phyloP scores from a whole-genome alignment of 257 asterid species.

The Penstemon eatonii region DNA sequence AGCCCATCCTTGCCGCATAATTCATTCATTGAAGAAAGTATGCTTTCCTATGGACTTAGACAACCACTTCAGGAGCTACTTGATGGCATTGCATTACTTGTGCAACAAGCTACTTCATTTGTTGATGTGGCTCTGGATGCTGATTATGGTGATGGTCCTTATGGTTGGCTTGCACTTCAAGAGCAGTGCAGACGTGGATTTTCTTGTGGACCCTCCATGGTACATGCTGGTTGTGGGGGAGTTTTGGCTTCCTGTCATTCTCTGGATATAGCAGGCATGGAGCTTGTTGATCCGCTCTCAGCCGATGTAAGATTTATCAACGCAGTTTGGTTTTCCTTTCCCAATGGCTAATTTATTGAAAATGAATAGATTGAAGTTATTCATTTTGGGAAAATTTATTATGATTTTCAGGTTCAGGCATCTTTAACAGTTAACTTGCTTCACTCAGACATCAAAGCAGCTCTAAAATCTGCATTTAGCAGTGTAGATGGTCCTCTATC shows the following conservation, averaged over 20 bases:
- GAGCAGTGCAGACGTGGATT: constrained; percentile 98
- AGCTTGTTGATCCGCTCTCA: constrained; percentile 95
- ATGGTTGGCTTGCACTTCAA: constrained; percentile 96
- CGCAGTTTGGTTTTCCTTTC: constrained; percentile 22
- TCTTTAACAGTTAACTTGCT: constrained; percentile 79
- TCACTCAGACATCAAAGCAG: constrained; percentile 91
- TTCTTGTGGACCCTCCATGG: constrained; percentile 98
- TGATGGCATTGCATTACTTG: constrained; percentile 90
- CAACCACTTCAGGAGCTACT: constrained; percentile 98
- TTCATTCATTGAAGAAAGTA: constrained; percentile 85
- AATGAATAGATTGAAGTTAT: not conserved
- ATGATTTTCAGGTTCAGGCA: constrained; percentile 79
- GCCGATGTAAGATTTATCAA: constrained; percentile 62
- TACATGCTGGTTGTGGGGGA: constrained; percentile 99
- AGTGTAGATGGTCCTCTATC: constrained; percentile 91
- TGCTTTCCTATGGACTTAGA: constrained; percentile 86
- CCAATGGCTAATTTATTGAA: constrained; percentile 17
- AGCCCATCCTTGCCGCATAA: constrained; percentile 63
- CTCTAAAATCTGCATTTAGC: constrained; percentile 90
- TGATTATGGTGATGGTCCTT: constrained; percentile 95
- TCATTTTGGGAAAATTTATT: constrained; percentile 9
- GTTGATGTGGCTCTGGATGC: constrained; percentile 96
- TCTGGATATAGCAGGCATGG: constrained; percentile 92
- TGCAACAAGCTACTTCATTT: constrained; percentile 97
- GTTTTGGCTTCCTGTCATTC: constrained; percentile 91